These are phyloP conservation scores for Warburgia ugandensis DNA, from an alignment of 164 flowering plant species.

Conservation along the genomic window DNA sequence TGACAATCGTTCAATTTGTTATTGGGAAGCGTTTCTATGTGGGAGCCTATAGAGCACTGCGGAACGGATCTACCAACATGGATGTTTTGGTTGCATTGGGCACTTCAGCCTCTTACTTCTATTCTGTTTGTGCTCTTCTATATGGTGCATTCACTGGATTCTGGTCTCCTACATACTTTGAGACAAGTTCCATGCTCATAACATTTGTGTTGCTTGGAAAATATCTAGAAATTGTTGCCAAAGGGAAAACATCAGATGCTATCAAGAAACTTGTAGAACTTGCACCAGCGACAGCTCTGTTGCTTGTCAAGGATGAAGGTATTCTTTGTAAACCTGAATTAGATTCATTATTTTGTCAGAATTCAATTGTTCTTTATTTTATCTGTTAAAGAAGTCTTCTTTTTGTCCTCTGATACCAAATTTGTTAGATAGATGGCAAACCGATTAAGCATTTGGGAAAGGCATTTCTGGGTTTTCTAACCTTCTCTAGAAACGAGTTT, in stretches of 20 bases:
- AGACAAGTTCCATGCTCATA: conserved; percentile 96
- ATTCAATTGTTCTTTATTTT: not conserved
- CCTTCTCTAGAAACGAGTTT: no score
- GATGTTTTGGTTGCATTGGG: conserved; percentile 98
- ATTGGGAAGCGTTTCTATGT: conserved; percentile 91
- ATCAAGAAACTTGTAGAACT: conserved; percentile 93
- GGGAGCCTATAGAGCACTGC: conserved; percentile 85
- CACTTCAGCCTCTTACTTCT: conserved; percentile 92
- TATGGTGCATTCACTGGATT: conserved; percentile 94
- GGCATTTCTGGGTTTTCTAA: no score
- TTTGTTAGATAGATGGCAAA: no score
- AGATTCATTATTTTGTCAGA: no score
- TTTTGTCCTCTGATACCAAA: no score
- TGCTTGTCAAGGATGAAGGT: conserved; percentile 81
- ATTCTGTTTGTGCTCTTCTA: conserved; percentile 83
- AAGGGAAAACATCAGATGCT: conserved; percentile 97
- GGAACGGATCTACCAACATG: conserved; percentile 93
- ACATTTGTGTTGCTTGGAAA: conserved; percentile 95
- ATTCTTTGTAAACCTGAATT: not conserved
- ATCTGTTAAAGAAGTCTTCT: not conserved
- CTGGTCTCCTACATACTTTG: conserved; percentile 95
- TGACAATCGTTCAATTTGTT: conserved; percentile 79
- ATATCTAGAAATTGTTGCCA: conserved; percentile 91
- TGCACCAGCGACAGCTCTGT: conserved; percentile 78
- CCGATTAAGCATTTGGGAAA: no score